Percentiles rank a stretch among this genome's conserved stretches.
Conservation (phyloP, 495 filamentous ascomycete species). For the Mytilinidion resinicola region DNA sequence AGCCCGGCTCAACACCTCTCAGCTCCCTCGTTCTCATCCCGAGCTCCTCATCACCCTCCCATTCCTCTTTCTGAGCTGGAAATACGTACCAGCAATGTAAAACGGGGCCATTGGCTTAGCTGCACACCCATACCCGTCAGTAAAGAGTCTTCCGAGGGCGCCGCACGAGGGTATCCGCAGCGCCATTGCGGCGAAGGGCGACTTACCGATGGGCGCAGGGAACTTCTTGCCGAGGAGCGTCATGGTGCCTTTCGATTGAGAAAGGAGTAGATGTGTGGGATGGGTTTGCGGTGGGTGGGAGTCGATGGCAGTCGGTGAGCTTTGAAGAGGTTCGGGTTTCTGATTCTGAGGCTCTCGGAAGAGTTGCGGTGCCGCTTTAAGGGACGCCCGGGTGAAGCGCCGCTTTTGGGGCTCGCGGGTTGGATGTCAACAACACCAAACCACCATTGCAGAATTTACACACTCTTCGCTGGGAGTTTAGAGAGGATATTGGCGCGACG, state of each 20-base stretch:
- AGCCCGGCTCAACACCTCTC: neutral
- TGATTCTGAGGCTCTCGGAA: neutral
- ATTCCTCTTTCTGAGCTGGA: neutral
- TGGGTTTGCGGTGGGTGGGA: conserved; percentile 6
- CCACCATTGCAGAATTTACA: neutral
- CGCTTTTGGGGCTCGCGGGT: neutral
- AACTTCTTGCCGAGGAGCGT: conserved; percentile 89
- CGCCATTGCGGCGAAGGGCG: conserved; percentile 16
- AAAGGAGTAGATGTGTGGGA: neutral
- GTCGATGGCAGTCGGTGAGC: conserved; percentile 3
- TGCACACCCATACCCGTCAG: conserved; percentile 39
- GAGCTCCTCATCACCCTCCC: neutral
- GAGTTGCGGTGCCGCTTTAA: neutral
- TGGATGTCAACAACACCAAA: neutral
- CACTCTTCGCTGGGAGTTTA: neutral
- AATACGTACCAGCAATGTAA: conserved; percentile 79
- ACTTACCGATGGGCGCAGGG: conserved; percentile 77
- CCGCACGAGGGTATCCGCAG: neutral
- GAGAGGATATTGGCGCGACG: neutral
- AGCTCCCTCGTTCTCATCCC: neutral
- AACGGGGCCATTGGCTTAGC: conserved; percentile 86
- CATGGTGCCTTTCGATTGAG: conserved; percentile 50
- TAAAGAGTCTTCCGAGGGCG: conserved; percentile 4
- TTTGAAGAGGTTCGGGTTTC: conserved; percentile 12
- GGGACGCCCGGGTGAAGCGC: neutral